Evolutionary conservation across 176 grass and related monocot species (phyloP).

Genomic region (Aegilops bicornis): DNA sequence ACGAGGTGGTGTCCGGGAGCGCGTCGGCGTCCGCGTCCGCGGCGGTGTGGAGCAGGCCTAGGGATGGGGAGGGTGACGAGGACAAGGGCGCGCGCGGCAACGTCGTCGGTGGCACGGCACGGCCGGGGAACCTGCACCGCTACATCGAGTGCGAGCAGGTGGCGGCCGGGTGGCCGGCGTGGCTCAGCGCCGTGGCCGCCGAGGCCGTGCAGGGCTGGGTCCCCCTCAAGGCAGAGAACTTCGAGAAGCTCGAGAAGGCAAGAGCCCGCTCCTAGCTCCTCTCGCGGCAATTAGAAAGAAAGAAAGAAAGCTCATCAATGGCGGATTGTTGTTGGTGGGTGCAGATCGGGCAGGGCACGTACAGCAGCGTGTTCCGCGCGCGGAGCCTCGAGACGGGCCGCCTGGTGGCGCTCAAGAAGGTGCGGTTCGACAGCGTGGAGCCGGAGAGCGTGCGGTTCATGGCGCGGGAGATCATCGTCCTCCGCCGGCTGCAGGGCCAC

Average conservation of each 20-base stretch:
- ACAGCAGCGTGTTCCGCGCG: constrained; percentile 61
- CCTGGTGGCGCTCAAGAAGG: constrained; percentile 62
- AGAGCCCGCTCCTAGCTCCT: background rate
- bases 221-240: constrained; percentile 73
- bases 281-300: background rate
- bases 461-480: constrained; percentile 52
- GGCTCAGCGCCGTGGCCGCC: constrained; percentile 83
- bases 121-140: constrained; percentile 45
- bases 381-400: constrained; percentile 35
- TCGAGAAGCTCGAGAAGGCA: constrained; percentile 91
- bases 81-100: background rate
- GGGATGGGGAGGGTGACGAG: background rate
- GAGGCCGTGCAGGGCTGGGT: constrained; percentile 96
- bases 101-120: background rate
- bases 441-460: constrained; percentile 66
- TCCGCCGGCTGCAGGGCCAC: constrained; percentile 48
- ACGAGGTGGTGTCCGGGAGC: constrained; percentile 27
- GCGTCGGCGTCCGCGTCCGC: constrained; percentile 32
- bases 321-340: background rate
- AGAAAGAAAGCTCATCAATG: constrained; percentile 10
- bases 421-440: constrained; percentile 64
- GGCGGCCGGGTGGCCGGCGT: constrained; percentile 81
- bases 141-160: constrained; percentile 62
- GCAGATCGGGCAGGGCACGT: constrained; percentile 53
- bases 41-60: constrained; percentile 41